These are phyloP conservation scores for Anisogramma anomala DNA, from an alignment of 2,329 filamentous ascomycete species.

Conservation along the genomic window DNA sequence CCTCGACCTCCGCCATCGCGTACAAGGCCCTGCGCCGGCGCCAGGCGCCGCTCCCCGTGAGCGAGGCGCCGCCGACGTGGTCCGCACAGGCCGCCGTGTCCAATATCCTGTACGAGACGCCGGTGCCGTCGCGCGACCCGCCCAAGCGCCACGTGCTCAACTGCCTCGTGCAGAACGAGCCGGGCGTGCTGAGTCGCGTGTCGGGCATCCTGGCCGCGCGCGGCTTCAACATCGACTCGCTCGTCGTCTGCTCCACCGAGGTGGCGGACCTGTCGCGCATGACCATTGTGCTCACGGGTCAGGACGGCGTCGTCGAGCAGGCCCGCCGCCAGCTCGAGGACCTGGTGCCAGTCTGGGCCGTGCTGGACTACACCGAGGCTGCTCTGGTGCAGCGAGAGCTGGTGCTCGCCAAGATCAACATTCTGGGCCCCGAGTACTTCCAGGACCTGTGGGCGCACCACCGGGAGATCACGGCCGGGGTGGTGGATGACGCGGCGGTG, in stretches of 20 bases:
- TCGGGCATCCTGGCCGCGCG: conserved; percentile 92
- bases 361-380: conserved; percentile 87
- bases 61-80: conserved; percentile 63
- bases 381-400: conserved; percentile 93
- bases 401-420: conserved; percentile 90
- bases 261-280: conserved; percentile 94
- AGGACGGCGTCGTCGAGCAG: conserved; percentile 96
- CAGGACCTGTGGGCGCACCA: conserved; percentile 94
- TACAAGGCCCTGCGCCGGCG: conserved; percentile 96
- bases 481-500: conserved; percentile 27
- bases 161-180: conserved; percentile 97
- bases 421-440: conserved; percentile 93
- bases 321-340: conserved; percentile 91
- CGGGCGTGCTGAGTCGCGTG: conserved; percentile 89
- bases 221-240: conserved; percentile 97
- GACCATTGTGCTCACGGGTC: conserved; percentile 94
- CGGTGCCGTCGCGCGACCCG: conserved; percentile 67
- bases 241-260: conserved; percentile 96
- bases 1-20: conserved; percentile 83
- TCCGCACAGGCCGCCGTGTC: conserved; percentile 92
- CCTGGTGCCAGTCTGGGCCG: conserved; percentile 94
- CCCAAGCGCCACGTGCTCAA: conserved; percentile 95
- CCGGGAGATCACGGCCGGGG: conserved; percentile 64
- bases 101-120: conserved; percentile 98
- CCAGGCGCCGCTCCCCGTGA: conserved; percentile 72